Conservation (phyloP, 2,329 filamentous ascomycete species). For the Paraconiothyrium sp. region DNA sequence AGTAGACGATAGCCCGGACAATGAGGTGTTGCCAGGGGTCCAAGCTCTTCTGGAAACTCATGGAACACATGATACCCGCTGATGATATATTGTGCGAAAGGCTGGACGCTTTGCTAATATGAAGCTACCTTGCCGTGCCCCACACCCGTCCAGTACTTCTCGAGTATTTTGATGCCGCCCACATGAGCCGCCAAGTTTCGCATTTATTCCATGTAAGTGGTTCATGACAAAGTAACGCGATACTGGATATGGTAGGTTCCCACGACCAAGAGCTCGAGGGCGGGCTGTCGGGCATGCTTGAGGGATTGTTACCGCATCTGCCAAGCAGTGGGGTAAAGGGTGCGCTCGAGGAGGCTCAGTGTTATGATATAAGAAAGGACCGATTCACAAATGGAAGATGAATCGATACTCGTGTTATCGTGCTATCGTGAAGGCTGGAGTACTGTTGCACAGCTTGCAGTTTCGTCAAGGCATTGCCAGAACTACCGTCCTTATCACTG, state of each 20-base stretch:
- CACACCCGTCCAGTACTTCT: conserved; percentile 22
- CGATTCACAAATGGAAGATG: neutral
- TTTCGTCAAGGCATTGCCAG: neutral
- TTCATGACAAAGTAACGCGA: conserved; percentile 5
- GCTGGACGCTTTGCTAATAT: conserved; percentile 32
- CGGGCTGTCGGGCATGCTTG: neutral
- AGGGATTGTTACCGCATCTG: neutral
- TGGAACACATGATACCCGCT: conserved; percentile 32
- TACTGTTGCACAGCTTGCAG: neutral
- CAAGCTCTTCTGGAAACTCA: conserved; percentile 34
- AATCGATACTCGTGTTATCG: neutral
- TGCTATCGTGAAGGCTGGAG: neutral
- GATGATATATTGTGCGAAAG: conserved; percentile 32
- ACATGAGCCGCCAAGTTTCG: conserved; percentile 21
- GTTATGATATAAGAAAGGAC: neutral
- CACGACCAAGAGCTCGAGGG: neutral
- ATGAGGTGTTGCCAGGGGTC: neutral
- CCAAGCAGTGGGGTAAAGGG: neutral
- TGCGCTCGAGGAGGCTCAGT: neutral
- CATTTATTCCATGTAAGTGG: conserved; percentile 17
- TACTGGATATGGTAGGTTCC: neutral
- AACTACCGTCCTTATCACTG: neutral
- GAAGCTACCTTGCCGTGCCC: conserved; percentile 35
- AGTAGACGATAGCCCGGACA: conserved; percentile 18
- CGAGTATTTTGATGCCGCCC: conserved; percentile 20